A percentile compares a stretch with the other conserved stretches of the same genome.
phyloP scores from a whole-genome alignment of 2,329 filamentous ascomycete species.

The Venturia carpophila region DNA sequence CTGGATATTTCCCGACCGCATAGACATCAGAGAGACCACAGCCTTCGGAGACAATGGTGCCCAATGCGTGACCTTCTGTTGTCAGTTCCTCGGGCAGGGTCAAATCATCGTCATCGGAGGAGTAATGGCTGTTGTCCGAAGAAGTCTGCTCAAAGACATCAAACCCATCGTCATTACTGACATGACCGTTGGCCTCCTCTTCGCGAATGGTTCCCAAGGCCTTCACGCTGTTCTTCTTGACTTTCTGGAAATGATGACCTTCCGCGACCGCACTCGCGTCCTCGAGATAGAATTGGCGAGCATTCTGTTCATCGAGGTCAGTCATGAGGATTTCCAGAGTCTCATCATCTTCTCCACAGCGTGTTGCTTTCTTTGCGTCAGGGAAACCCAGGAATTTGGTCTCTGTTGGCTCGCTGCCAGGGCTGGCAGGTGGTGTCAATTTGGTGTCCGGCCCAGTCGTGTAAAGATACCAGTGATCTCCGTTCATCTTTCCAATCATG shows the following conservation, averaged over 20 bases:
- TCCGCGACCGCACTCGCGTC: conserved; percentile 86
- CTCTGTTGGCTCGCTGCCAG: conserved; percentile 48
- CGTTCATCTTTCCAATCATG: conserved; percentile 99
- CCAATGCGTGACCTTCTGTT: conserved; percentile 88
- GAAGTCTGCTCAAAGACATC: conserved; percentile 77
- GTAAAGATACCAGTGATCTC: conserved; percentile 98
- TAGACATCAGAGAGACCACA: conserved; percentile 89
- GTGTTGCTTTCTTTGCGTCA: conserved; percentile 33
- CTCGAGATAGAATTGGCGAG: conserved; percentile 62
- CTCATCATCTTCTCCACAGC: conserved; percentile 54
- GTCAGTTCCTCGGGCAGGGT: conserved; percentile 65
- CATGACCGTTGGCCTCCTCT: conserved; percentile 29
- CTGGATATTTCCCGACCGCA: conserved; percentile 76
- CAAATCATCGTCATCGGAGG: conserved; percentile 49
- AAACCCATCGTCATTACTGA: conserved; percentile 48
- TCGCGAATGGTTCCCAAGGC: conserved; percentile 54
- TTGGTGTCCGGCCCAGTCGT: conserved; percentile 77
- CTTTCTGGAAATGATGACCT: conserved; percentile 63
- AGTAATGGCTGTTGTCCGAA: conserved; percentile 52
- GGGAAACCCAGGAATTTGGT: conserved; percentile 54
- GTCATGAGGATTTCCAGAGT: conserved; percentile 65
- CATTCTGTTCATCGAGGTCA: conserved; percentile 57
- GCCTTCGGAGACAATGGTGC: conserved; percentile 81
- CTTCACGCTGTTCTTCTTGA: conserved; percentile 52
- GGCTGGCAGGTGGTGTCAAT: conserved; percentile 76